These are phyloP conservation scores for Lantana camara DNA, from an alignment of 257 asterid species.

Conservation along the genomic window DNA sequence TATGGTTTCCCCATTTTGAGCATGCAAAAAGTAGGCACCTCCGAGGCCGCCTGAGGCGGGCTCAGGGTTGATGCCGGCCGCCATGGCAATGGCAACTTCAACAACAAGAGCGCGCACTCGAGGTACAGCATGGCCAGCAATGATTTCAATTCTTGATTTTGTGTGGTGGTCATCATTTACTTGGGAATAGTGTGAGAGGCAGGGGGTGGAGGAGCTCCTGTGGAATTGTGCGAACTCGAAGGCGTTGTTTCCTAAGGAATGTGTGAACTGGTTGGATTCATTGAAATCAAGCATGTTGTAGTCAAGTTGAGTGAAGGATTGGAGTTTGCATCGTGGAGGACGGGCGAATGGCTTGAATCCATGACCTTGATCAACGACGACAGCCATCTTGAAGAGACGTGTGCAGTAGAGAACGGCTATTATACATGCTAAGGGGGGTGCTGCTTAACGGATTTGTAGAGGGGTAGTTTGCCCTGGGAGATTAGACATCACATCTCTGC, in stretches of 20 bases:
- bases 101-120: constrained; percentile 68
- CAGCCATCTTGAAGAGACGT: constrained; percentile 77
- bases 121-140: constrained; percentile 70
- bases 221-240: constrained; percentile 56
- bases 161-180: constrained; percentile 41
- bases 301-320: constrained; percentile 85
- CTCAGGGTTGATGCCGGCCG: constrained; percentile 79
- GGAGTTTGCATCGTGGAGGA: constrained; percentile 87
- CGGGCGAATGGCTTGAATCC: constrained; percentile 81
- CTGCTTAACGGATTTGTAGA: constrained; percentile 51
- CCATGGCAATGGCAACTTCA: constrained; percentile 88
- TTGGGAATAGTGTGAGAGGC: constrained; percentile 59
- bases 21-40: constrained; percentile 78
- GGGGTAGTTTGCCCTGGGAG: constrained; percentile 72
- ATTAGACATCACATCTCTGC: constrained; percentile 78
- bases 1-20: constrained; percentile 57
- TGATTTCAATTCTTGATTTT: constrained; percentile 67
- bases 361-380: constrained; percentile 77
- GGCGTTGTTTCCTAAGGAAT: constrained; percentile 48
- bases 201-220: constrained; percentile 86
- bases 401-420: constrained; percentile 54
- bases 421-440: constrained; percentile 73
- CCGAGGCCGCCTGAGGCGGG: constrained; percentile 87
- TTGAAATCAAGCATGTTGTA: constrained; percentile 60
- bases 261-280: constrained; percentile 42